Evolutionary conservation across 2,329 filamentous ascomycete species (phyloP), one percentile per base, ranked within the genome.

Genomic region (Neocucurbitaria cava): DNA sequence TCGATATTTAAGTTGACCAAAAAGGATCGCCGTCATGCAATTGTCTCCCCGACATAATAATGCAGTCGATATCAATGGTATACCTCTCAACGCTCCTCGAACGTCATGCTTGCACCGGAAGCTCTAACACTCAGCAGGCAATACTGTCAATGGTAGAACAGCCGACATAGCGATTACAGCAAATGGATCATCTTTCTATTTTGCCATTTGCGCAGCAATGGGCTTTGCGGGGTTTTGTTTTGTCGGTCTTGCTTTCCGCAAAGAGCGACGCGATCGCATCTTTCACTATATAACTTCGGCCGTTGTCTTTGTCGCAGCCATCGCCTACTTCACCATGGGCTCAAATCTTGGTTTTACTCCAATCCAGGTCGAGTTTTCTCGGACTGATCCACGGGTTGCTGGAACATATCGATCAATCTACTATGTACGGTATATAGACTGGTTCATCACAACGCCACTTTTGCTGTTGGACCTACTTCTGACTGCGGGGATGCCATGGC

Each of bases 261-360:
- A 84, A 67, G 81, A 82, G 4, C 81, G 84, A 41, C 71, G 76
- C 13, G 78, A 87, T 46, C 83, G 86, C 20, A 69, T 87, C 43
- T 88, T 88, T 75, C 84, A 88, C 75, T 87, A 88, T 77, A 84
- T 88, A 65, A 86, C 84, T 1, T 83, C 84, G 1, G 74, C 75
- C 10, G 82, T 87, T 53, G 83, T 83, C 26, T 79, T 86, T 52
- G 81, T 86, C 7, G 84, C 86, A 2, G 78, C 81, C 35, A 85
- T 89, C 59, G 80, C 86, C 13, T 89, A 89, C 76, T 89, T 86
- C 75, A 80, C 83, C 59, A 87, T 89, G 85, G 87, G 81, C n/a
- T 84, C 85, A 9, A 86, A 87, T 64, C 77, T 89, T 1, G 87
- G 87, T 30, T 87, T 84, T 72, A 82, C 83, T 2, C 83, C 85